phyloP scores from a whole-genome alignment of 116 monocot species.

The Iris pallida region DNA sequence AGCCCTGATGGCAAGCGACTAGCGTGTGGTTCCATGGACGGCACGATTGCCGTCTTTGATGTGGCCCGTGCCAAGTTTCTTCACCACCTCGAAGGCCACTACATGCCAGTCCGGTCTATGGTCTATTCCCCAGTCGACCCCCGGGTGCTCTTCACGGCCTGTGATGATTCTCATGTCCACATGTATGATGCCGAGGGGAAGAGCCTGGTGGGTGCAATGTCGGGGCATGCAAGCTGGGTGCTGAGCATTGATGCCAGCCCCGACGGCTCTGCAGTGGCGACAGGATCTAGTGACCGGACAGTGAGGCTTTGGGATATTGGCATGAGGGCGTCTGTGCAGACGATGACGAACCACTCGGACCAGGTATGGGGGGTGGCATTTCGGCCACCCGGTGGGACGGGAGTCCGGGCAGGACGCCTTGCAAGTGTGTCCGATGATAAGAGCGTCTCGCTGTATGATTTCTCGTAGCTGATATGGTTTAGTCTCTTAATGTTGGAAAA shows the following conservation, averaged over 20 bases:
- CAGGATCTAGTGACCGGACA: slow-evolving; percentile 89
- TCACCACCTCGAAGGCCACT: slow-evolving; percentile 90
- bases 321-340: slow-evolving; percentile 86
- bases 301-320: slow-evolving; percentile 86
- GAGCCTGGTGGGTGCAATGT: slow-evolving; percentile 74
- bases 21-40: slow-evolving; percentile 88
- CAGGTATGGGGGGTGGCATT: slow-evolving; percentile 95
- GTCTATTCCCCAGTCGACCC: slow-evolving; percentile 82
- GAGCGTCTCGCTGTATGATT: slow-evolving; percentile 89
- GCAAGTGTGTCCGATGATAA: slow-evolving; percentile 96
- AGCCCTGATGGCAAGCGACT: slow-evolving; percentile 78
- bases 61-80: slow-evolving; percentile 71
- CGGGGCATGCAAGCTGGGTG: slow-evolving; percentile 89
- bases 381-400: slow-evolving; percentile 58
- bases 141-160: slow-evolving; percentile 78
- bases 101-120: slow-evolving; percentile 86
- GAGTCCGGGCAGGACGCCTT: slow-evolving; percentile 50
- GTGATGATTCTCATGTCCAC: slow-evolving; percentile 77
- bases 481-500: too few relatives aligned
- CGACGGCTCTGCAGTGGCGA: slow-evolving; percentile 80
- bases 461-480: slow-evolving; percentile 36
- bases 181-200: slow-evolving; percentile 91
- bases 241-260: slow-evolving; percentile 81
- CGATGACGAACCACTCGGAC: slow-evolving; percentile 79
- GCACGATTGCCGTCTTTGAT: slow-evolving; percentile 75